Base-by-base conservation (phyloP, 2,329 filamentous ascomycete genomes). In the Ophiocordyceps australis region DNA sequence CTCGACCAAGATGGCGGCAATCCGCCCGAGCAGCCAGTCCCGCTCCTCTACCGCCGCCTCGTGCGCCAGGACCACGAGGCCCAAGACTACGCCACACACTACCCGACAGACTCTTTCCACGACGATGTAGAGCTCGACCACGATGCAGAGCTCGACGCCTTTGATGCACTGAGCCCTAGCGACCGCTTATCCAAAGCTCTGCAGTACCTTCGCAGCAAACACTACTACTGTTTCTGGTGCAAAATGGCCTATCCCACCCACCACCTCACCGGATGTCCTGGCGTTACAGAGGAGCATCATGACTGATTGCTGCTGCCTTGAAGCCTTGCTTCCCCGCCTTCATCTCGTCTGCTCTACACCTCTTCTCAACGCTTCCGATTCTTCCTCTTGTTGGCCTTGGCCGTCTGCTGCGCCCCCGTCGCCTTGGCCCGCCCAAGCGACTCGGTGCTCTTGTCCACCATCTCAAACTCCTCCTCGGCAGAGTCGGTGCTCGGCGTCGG, bases 221-320 rank as follows among this genome's bases (percentile, higher is more conserved):
- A 82, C 41, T 52, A 61, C 23, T 98, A 98, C 46, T 98, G 89
- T 54, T 93, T 94, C 46, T 98, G 85, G 79, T 98, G 89, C 52
- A 95, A 94, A 47, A 77, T 65, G 49, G 58, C 59, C 27, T 98
- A 94, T 46, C 65, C 72, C 0, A 72, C 82, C 41, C 56, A 55
- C 19, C 50, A 56, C 19, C 74, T 94, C 75, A 81, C 89, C 9
- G 85, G 80, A 0, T 98, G 89, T 57, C 86, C 89, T 0, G 89
- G 89, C 1, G 29, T 74, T 19, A 78, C 72, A 1, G 89, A 94
- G 50, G 83, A 93, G 41, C 85, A 94, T 39, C 70, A 75, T 33
- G 68, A 74, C 38, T 55, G 25, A 39, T 23, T n/a, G n/a, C n/a
- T n/a, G n/a, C n/a, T n/a, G n/a, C n/a, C n/a, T n/a, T n/a, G n/a